A percentile compares a stretch with the other conserved stretches of the same genome.
Conservation (phyloP, 305 asterid genomes). For the Fraxinus sp. region DNA sequence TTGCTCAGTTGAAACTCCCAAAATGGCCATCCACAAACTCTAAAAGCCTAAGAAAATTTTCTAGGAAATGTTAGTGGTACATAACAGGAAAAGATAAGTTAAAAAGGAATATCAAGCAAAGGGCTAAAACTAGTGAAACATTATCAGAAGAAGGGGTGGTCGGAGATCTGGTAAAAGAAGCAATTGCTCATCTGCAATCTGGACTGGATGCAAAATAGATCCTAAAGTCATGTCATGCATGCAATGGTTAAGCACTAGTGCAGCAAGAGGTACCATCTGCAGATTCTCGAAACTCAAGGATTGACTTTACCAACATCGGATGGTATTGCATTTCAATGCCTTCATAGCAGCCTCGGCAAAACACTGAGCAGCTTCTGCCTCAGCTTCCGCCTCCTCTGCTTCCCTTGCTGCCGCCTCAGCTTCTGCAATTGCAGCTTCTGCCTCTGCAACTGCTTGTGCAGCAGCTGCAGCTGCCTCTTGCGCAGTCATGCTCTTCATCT, state of each 20-base stretch:
- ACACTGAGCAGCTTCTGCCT: slow-evolving; percentile 89
- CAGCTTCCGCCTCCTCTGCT: slow-evolving; percentile 95
- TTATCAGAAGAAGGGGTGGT: not conserved
- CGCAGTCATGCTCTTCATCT: slow-evolving; percentile 76
- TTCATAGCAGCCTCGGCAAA: slow-evolving; percentile 74
- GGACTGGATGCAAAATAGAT: not conserved
- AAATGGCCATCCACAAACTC: not conserved
- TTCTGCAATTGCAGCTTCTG: slow-evolving; percentile 85
- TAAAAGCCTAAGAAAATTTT: not conserved
- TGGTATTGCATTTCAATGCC: slow-evolving; percentile 51
- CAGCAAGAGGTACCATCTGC: not conserved
- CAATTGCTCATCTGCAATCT: not conserved
- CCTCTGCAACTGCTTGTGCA: slow-evolving; percentile 90
- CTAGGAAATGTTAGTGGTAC: not conserved
- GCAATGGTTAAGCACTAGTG: not conserved
- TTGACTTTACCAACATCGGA: slow-evolving; percentile 61
- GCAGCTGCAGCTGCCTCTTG: slow-evolving; percentile 84
- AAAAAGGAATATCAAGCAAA: not conserved
- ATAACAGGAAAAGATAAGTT: not conserved
- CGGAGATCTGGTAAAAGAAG: not conserved
- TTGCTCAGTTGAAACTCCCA: not conserved
- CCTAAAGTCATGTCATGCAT: not conserved
- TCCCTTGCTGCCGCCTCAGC: slow-evolving; percentile 88
- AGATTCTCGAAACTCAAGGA: slow-evolving; percentile 10
- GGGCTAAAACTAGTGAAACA: not conserved